These are phyloP conservation scores for Chytridium lagenaria DNA, from an alignment of 371 early-diverging fungal genomes.

Conservation along the genomic window DNA sequence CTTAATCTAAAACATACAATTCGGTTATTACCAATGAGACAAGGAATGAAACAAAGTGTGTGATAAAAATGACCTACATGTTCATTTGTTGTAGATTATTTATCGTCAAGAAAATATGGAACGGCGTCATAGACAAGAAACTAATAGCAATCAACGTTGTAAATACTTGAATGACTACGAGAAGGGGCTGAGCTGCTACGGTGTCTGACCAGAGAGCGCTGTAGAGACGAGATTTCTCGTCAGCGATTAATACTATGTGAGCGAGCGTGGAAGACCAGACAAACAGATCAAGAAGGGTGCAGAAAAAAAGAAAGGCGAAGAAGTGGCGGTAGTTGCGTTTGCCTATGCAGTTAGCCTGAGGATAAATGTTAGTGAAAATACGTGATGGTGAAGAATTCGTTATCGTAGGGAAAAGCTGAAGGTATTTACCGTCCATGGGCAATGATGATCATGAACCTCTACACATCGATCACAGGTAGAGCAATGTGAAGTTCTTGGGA, in stretches of 20 bases:
- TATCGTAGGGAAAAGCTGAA: background rate
- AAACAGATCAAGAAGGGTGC: slow-evolving; percentile 51
- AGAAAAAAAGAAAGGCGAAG: slow-evolving; percentile 60
- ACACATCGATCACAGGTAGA: slow-evolving; percentile 90
- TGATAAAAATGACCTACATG: slow-evolving; percentile 56
- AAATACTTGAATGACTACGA: slow-evolving; percentile 70
- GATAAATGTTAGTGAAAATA: background rate
- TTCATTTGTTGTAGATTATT: slow-evolving; percentile 89
- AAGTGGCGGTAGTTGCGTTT: slow-evolving; percentile 85
- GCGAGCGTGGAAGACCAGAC: slow-evolving; percentile 38
- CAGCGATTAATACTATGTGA: slow-evolving; percentile 40
- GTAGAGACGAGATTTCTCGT: background rate
- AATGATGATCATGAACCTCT: slow-evolving; percentile 89
- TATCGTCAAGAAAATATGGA: slow-evolving; percentile 75
- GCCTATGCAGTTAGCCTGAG: slow-evolving; percentile 85
- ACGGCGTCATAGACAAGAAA: slow-evolving; percentile 72
- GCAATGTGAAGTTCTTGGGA: slow-evolving; percentile 89
- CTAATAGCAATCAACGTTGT: slow-evolving; percentile 67
- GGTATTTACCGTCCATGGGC: slow-evolving; percentile 75
- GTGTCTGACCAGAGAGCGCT: slow-evolving; percentile 23
- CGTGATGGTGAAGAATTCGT: background rate
- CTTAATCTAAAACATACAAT: slow-evolving; percentile 16
- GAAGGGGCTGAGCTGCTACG: slow-evolving; percentile 40
- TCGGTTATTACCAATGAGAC: background rate
- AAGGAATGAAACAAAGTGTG: background rate